A percentile compares a stretch with the other conserved stretches of the same genome.
Evolutionary conservation across 2,329 filamentous ascomycete species (phyloP).

Genomic region (Nemania sp.): DNA sequence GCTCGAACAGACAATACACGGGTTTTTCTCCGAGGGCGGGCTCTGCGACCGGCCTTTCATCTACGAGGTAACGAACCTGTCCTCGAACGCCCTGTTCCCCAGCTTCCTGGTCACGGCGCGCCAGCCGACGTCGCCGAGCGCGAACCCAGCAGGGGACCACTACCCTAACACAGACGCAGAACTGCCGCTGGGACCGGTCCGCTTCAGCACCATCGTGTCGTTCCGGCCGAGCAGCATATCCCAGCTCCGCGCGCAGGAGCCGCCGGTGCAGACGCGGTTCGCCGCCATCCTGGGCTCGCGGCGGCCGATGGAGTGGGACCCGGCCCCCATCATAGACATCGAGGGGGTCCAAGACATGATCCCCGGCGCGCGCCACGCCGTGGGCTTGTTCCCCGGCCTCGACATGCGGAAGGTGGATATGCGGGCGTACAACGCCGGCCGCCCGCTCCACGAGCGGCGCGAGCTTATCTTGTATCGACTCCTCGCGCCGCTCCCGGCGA

Average conservation of each 20-base stretch:
- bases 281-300: conserved; percentile 45
- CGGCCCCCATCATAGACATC: conserved; percentile 53
- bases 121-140: conserved; percentile 51
- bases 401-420: conserved; percentile 62
- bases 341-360: conserved; percentile 42
- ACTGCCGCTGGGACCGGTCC: conserved; percentile 47
- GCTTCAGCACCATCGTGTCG: conserved; percentile 57
- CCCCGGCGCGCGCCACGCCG: conserved; percentile 40
- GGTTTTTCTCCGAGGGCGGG: conserved; percentile 57
- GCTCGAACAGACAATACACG: conserved; percentile 55
- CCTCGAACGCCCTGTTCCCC: conserved; percentile 53
- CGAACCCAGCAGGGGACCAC: conserved; percentile 39
- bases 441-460: conserved; percentile 49
- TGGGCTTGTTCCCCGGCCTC: conserved; percentile 53
- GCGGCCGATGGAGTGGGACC: conserved; percentile 49
- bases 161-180: conserved; percentile 48
- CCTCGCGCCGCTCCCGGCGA: conserved; percentile 47
- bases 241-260: conserved; percentile 46
- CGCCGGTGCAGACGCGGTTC: conserved; percentile 50
- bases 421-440: conserved; percentile 48
- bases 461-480: conserved; percentile 57
- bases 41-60: conserved; percentile 56
- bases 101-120: conserved; percentile 55
- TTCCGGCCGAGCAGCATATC: conserved; percentile 51
- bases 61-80: conserved; percentile 52